phyloP scores from a whole-genome alignment of 441 rosid species.

The Syzygium syzygioides region DNA sequence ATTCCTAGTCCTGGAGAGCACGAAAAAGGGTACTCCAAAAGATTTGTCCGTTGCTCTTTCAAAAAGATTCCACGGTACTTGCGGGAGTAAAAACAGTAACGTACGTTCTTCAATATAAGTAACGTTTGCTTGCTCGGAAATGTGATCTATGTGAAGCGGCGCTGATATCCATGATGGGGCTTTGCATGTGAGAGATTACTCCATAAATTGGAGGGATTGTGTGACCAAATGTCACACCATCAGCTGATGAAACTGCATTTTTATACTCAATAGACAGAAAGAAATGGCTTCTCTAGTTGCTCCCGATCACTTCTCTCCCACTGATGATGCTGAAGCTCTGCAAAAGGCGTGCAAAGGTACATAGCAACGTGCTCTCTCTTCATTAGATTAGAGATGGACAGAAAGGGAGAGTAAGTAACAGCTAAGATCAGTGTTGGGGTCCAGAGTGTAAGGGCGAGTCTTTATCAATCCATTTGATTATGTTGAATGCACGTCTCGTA shows the following conservation, averaged over 20 bases:
- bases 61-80: background rate
- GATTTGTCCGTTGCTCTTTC: background rate
- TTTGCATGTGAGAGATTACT: background rate
- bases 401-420: background rate
- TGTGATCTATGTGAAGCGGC: background rate
- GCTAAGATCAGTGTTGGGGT: background rate
- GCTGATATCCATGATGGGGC: background rate
- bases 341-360: constrained; percentile 38
- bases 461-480: background rate
- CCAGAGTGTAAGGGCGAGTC: background rate
- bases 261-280: rapidly evolving
- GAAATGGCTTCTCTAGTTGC: constrained; percentile 33
- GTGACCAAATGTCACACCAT: background rate
- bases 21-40: background rate
- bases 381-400: background rate
- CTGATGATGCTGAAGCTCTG: constrained; percentile 40
- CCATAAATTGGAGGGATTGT: constrained; percentile 11
- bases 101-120: background rate
- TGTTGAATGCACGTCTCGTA: too few relatives aligned
- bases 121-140: background rate
- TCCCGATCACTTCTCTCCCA: constrained; percentile 18
- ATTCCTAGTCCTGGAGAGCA: background rate
- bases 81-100: background rate
- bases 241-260: too few relatives aligned
- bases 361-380: background rate